Base-by-base conservation (phyloP, 2,329 filamentous ascomycete species). In the Beauveria australis region DNA sequence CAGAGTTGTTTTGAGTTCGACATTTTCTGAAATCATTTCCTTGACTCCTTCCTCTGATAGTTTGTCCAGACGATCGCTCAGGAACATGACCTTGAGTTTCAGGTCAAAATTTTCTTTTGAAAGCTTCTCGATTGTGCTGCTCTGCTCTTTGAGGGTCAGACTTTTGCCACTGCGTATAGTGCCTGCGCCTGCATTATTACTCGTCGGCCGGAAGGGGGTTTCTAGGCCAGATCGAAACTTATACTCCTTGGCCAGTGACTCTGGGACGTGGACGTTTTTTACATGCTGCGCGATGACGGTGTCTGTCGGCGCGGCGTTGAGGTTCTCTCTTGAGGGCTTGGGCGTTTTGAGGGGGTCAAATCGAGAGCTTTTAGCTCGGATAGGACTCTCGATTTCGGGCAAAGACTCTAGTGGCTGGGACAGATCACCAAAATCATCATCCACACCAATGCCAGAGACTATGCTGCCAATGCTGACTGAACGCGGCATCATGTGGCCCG, bases 31-130 rank as follows among this genome's bases (percentile, higher is more conserved):
- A 67, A 97, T 96, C 88, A 97, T 95, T 72, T 97, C 93, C 75
- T 96, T 96, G 72, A 99, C 88, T 64, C 92, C 92, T 75, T 97
- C 93, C 72, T 97, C 93, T 1, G 92, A 97, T 47, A 95, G 83
- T 70, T 93, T 94, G 73, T 96, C 92, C 22, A 99, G 78, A 1
- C 93, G 89, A 72, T 97, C 91, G 68, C 93, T 95, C 53, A 99
- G 82, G 70, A 97, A 99, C 80, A 97, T 95, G 65, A 97, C 94
- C 72, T 96, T 95, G 74, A 97, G 86, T 75, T 97, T 97, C 60
- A 97, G 78, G 71, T 97, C 93, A 71, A 97, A 99, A 66, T 99
- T 99, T 73, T 99, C 94, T 75, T 99, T 99, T 63, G 91, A 95
- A 2, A 97, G 81, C 62, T 92, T 87, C 73, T 99, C 94, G 65